Evolutionary conservation across 257 asterid genomes (phyloP), one percentile per base, ranked within the genome.

Genomic region (Solanum clarkiae): DNA sequence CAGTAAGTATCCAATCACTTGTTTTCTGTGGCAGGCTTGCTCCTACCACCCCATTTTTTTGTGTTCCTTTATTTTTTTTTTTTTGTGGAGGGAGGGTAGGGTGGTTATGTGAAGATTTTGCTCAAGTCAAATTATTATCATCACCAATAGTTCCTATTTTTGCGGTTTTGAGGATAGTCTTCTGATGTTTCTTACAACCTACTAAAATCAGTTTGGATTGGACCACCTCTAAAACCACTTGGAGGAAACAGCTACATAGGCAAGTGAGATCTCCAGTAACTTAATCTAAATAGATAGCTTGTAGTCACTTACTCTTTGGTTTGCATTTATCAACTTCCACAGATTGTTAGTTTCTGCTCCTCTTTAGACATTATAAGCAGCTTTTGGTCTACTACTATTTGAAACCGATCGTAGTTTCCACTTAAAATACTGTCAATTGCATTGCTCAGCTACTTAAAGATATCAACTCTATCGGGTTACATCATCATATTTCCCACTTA

Each of bases 1-100:
- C 98, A 94, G 99, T 96, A 91, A 91, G 99, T 84, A 26, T 71
- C 84, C 54, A 7, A 53, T 77, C 71, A 65, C 84, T 84, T 54
- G 63, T 54, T 65, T 63, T 53, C 60, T 80, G 45, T 74, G 18
- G 45, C 80, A 17, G n/a, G 75, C 45, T 54, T 82, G 80, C 18
- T 15, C 55, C 10, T 18, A 26, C 40, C 53, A n/a, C 56, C 89
- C 17, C 84, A 26, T 62, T 56, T 75, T 49, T 29, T 24, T 71
- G 9, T 14, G 59, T 17, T 15, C 11, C 14, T 14, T 57, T 13
- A 45, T 45, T n/a, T 3, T 45, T 20, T 60, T 20, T 42, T 42
- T 44, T n/a, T 44, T 22, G 15, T 4, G n/a, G 45, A 42, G 60
- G 44, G 24, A 49, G 16, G 32, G 40, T n/a, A 5, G 69, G 49